Base-by-base conservation (phyloP, 805 yeast species). In the Kuraishia piskuri region DNA sequence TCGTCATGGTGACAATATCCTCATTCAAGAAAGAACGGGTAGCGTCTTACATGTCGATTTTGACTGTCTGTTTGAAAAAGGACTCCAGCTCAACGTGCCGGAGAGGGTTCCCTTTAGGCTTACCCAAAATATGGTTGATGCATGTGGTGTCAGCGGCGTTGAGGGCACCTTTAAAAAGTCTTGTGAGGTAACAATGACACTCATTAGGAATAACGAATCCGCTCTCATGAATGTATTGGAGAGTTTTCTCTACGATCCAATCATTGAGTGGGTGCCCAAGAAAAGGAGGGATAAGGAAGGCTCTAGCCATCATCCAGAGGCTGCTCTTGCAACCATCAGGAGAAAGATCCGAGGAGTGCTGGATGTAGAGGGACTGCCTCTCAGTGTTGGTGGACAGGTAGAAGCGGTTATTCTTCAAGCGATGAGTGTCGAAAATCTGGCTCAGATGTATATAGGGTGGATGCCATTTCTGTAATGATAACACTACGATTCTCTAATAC, bases 371-470 rank as follows among this genome's bases (percentile, higher is more conserved):
- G 91, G 95, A 0, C 71, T 91, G 26, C 88, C 96, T 0, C 80
- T 94, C 72, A 89, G 96, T 69, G 88, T 91, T 2, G 84, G 86
- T 48, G 98, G 97, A 0, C 96, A 92, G 63, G 97, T 90, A 1
- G 97, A 94, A 62, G 83, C 87, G 25, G 75, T 94, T 56, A 87
- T 92, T 31, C 89, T 86, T 59, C 88, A 86, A 57, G 94, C 98
- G 0, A 78, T 88, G 0, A 82, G 89, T 1, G 72, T 72, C 4
- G 88, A 83, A 49, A 84, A 84, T 57, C 68, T 94, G 47, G 76
- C 88, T 26, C 86, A 78, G 59, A 92, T 94, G 99, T 94, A 89
- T 67, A 82, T 87, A 23, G 99, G 99, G 2, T 94, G 99, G 99
- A 73, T 82, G 69, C 79, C 94, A 8, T 83, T 84, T 66, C 75